Percentiles rank a stretch among this genome's conserved stretches.
Conservation (phyloP, 108 stramenopile genomes). For the Skeletonema marinoi region DNA sequence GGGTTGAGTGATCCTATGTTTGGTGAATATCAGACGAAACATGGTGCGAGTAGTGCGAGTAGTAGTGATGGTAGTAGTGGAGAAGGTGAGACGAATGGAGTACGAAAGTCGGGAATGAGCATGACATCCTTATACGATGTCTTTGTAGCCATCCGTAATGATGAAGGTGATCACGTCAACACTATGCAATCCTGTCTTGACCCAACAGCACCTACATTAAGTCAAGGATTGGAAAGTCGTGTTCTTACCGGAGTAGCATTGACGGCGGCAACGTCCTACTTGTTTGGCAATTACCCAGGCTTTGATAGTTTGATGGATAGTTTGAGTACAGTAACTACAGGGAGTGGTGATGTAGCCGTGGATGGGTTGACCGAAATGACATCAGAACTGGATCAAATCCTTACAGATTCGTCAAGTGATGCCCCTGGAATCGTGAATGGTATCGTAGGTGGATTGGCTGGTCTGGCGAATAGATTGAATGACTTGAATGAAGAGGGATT, state of each 20-base stretch:
- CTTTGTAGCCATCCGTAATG: constrained; percentile 55
- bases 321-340: constrained; percentile 14
- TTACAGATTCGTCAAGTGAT: constrained; percentile 9
- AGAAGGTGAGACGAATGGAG: neutral
- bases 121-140: constrained; percentile 62
- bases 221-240: constrained; percentile 44
- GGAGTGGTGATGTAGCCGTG: constrained; percentile 25
- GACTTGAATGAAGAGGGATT: constrained; percentile 10
- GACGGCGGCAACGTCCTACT: constrained; percentile 29
- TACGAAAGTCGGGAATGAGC: constrained; percentile 41
- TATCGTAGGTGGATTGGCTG: constrained; percentile 32
- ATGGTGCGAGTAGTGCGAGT: constrained; percentile 11
- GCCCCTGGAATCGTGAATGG: constrained; percentile 14
- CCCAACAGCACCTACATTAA: constrained; percentile 37
- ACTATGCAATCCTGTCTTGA: constrained; percentile 54
- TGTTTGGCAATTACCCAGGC: constrained; percentile 17
- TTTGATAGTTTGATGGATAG: constrained; percentile 6
- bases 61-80: constrained; percentile 9
- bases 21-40: constrained; percentile 61
- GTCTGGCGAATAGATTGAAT: constrained; percentile 27
- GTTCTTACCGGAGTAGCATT: constrained; percentile 51
- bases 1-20: constrained; percentile 59
- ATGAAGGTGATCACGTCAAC: constrained; percentile 68
- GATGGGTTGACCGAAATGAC: constrained; percentile 5
- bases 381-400: constrained; percentile 32